These are phyloP conservation scores for Mycena metata DNA, from an alignment of 768 basidiomycete species.

Conservation along the genomic window DNA sequence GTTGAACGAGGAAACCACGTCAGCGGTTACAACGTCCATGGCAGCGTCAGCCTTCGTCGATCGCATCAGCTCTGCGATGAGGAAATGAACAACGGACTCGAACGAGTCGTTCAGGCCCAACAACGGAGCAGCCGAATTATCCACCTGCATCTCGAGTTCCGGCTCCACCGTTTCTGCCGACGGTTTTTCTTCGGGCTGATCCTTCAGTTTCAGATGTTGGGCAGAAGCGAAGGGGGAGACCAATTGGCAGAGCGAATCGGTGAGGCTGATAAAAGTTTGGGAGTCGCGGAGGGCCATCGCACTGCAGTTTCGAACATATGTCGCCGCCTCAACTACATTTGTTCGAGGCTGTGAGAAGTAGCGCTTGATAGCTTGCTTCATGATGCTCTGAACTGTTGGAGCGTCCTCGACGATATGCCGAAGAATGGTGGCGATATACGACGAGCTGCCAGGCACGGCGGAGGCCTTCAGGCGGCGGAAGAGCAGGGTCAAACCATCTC, in stretches of 20 bases:
- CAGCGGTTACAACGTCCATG: constrained; percentile 10
- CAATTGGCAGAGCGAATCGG: constrained; percentile 79
- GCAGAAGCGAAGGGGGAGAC: constrained; percentile 70
- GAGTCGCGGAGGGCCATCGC: constrained; percentile 88
- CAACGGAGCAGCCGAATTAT: constrained; percentile 48
- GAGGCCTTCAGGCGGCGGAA: constrained; percentile 76
- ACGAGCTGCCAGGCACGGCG: constrained; percentile 77
- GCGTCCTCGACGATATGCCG: constrained; percentile 92
- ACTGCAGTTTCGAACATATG: constrained; percentile 82
- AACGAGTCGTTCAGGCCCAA: constrained; percentile 55
- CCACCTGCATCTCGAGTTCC: constrained; percentile 73
- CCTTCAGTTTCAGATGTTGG: constrained; percentile 72
- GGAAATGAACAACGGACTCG: constrained; percentile 75
- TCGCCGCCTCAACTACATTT: constrained; percentile 73
- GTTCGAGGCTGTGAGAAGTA: constrained; percentile 84
- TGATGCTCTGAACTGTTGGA: constrained; percentile 72
- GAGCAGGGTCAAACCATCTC: constrained; percentile 72
- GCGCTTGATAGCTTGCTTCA: constrained; percentile 86
- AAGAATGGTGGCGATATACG: constrained; percentile 89
- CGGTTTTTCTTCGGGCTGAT: constrained; percentile 48
- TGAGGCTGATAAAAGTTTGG: constrained; percentile 78
- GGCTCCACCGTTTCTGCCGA: constrained; percentile 38
- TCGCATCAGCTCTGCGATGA: constrained; percentile 77
- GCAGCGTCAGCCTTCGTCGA: constrained; percentile 36
- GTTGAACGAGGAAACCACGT: not conserved